Evolutionary conservation across 768 basidiomycete genomes (phyloP).

Genomic region (Neoboletus magnificus): DNA sequence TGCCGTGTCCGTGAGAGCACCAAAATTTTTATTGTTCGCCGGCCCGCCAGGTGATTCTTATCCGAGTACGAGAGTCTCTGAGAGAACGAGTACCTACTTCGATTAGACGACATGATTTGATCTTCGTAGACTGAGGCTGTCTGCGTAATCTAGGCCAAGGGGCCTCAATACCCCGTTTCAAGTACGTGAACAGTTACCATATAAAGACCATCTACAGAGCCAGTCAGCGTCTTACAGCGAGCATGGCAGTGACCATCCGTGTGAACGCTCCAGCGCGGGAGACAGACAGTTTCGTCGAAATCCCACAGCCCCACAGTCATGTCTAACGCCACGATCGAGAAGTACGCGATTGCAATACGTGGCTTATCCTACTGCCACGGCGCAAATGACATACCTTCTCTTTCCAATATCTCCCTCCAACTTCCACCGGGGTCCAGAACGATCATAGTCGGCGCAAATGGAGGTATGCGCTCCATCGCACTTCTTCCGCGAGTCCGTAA

Average conservation of each 20-base stretch:
- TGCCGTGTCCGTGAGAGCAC: too few relatives aligned
- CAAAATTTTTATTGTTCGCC: too few relatives aligned
- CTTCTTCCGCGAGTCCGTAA: neutral
- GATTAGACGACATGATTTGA: too few relatives aligned
- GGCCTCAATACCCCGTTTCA: too few relatives aligned
- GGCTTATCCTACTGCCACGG: slow-evolving; percentile 60
- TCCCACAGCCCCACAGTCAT: neutral
- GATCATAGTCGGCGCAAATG: slow-evolving; percentile 89
- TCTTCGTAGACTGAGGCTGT: too few relatives aligned
- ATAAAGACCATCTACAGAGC: too few relatives aligned
- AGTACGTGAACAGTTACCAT: too few relatives aligned
- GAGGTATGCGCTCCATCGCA: slow-evolving; percentile 52
- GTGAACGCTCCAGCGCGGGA: neutral
- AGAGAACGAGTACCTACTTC: too few relatives aligned
- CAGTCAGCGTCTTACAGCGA: too few relatives aligned
- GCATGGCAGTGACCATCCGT: neutral
- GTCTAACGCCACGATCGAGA: neutral
- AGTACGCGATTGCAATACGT: slow-evolving; percentile 35
- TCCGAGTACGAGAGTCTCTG: too few relatives aligned
- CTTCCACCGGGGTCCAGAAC: slow-evolving; percentile 78
- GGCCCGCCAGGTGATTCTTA: too few relatives aligned
- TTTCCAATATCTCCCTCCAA: slow-evolving; percentile 60
- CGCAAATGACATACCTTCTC: slow-evolving; percentile 43
- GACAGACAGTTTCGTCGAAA: neutral
- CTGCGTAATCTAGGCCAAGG: too few relatives aligned